phyloP scores from a whole-genome alignment of 306 rosid genomes.

The Pterocarpus santalinus region DNA sequence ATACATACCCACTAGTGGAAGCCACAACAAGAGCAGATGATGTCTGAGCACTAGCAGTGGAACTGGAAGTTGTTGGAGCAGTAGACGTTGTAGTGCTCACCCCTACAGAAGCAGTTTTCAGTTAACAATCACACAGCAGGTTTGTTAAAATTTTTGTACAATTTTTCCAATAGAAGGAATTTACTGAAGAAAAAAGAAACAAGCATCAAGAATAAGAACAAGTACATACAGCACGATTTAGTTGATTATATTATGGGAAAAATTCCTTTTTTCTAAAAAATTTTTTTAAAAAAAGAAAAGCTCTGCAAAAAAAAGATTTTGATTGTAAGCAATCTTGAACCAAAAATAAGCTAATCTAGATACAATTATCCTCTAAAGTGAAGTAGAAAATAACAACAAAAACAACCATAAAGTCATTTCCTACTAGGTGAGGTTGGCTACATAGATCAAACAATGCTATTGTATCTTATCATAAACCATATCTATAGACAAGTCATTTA shows the following conservation, averaged over 20 bases:
- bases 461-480: not conserved
- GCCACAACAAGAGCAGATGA: constrained; percentile 70
- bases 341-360: not conserved
- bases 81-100: constrained; percentile 59
- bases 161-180: not conserved
- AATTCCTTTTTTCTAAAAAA: no score
- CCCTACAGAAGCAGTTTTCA: constrained; percentile 58
- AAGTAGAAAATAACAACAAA: not conserved
- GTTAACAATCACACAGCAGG: constrained; percentile 27
- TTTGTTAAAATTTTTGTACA: not conserved
- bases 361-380: not conserved
- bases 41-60: constrained; percentile 66
- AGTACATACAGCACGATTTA: not conserved
- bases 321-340: not conserved
- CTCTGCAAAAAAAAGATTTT: not conserved
- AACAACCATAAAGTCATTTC: not conserved
- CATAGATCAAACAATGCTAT: not conserved
- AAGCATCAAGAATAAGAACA: not conserved
- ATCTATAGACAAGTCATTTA: not conserved
- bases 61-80: constrained; percentile 59
- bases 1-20: constrained; percentile 80
- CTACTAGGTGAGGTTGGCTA: not conserved
- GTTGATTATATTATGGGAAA: not conserved
- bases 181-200: constrained; percentile 3
- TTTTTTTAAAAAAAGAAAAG: not conserved